Evolutionary conservation across 1,284 basidiomycete species (phyloP).

Genomic region (Xanthoconium separans): DNA sequence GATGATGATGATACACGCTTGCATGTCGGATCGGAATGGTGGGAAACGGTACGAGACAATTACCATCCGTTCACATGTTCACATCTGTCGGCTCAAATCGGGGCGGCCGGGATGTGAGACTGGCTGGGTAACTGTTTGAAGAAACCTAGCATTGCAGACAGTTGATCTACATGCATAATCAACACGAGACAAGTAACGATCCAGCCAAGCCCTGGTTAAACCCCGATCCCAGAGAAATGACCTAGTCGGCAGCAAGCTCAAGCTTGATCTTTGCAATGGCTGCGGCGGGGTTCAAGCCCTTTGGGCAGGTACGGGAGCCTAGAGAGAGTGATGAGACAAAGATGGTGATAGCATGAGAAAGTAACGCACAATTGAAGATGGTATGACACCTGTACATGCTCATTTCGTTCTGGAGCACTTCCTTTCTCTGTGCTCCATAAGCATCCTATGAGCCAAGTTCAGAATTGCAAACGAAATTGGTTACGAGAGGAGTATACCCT

Average conservation of each 20-base stretch:
- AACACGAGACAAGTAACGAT: neutral
- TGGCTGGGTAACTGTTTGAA: too few relatives aligned
- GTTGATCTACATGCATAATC: neutral
- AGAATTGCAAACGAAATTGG: too few relatives aligned
- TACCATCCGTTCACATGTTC: too few relatives aligned
- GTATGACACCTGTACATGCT: constrained; percentile 93
- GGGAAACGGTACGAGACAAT: too few relatives aligned
- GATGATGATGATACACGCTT: too few relatives aligned
- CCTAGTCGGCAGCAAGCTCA: constrained; percentile 76
- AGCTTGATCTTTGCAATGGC: constrained; percentile 91
- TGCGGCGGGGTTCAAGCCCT: constrained; percentile 89
- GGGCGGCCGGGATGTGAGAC: too few relatives aligned
- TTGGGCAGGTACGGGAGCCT: constrained; percentile 91
- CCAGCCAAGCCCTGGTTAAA: constrained; percentile 7
- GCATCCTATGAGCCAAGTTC: constrained; percentile 53
- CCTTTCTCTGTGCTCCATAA: constrained; percentile 80
- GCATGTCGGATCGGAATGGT: too few relatives aligned
- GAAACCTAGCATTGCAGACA: too few relatives aligned
- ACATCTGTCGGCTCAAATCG: too few relatives aligned
- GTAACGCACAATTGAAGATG: constrained; percentile 86
- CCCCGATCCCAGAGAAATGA: neutral
- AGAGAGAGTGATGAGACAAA: neutral
- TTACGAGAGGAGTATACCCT: constrained; percentile 50
- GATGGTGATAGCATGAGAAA: neutral
- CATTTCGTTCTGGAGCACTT: constrained; percentile 93